phyloP scores from a whole-genome alignment of 1,284 basidiomycete genomes.

The Golubevia sp. region DNA sequence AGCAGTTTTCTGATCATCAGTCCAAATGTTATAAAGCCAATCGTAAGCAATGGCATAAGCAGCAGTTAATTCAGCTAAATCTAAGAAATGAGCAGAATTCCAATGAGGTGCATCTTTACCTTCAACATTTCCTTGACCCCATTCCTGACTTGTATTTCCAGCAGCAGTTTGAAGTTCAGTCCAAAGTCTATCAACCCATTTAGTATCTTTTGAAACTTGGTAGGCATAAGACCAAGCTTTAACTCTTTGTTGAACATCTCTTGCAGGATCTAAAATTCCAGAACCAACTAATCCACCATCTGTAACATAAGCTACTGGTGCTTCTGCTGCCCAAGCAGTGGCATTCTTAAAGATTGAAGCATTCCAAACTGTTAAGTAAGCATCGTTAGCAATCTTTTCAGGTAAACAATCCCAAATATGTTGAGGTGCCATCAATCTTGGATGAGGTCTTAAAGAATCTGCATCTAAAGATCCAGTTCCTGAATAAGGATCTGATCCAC shows the following conservation, averaged over 20 bases:
- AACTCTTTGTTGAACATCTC: constrained; percentile 52
- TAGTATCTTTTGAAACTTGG: constrained; percentile 41
- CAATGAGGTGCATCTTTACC: constrained; percentile 12
- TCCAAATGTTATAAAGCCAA: constrained; percentile 59
- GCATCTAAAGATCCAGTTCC: no score
- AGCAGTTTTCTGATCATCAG: constrained; percentile 23
- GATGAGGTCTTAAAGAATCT: constrained; percentile 31
- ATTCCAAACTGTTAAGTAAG: constrained; percentile 60
- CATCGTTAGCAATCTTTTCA: constrained; percentile 48
- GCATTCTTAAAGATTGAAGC: constrained; percentile 54
- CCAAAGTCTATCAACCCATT: constrained; percentile 49
- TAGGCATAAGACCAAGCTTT: constrained; percentile 59
- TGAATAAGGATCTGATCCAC: no score
- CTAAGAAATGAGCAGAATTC: constrained; percentile 56
- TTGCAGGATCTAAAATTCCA: constrained; percentile 57
- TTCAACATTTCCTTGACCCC: constrained; percentile 25
- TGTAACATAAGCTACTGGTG: constrained; percentile 31
- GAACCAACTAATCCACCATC: constrained; percentile 41
- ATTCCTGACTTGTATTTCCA: constrained; percentile 36
- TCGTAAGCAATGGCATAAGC: constrained; percentile 59
- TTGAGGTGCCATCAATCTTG: constrained; percentile 50
- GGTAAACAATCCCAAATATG: constrained; percentile 51
- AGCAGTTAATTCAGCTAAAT: constrained; percentile 53
- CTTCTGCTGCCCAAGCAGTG: constrained; percentile 25
- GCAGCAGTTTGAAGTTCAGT: constrained; percentile 52